phyloP scores from a whole-genome alignment of 495 filamentous ascomycete species.

The Daldinia decipiens region DNA sequence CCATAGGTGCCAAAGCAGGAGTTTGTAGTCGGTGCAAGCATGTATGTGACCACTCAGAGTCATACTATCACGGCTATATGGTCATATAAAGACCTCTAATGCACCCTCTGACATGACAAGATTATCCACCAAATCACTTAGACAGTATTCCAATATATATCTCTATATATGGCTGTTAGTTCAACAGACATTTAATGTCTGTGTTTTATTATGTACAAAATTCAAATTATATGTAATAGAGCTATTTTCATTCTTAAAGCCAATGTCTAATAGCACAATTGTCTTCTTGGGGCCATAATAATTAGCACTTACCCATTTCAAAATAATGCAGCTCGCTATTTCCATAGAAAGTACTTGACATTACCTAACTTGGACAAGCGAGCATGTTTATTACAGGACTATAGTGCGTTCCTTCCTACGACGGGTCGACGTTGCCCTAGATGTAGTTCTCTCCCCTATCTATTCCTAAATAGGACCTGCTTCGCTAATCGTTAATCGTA shows the following conservation, averaged over 20 bases:
- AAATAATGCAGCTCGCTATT: neutral
- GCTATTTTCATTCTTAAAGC: neutral
- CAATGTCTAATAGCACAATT: neutral
- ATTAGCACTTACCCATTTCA: neutral
- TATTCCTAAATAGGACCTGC: neutral
- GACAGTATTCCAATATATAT: neutral
- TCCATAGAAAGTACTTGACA: neutral
- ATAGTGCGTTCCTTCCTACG: neutral
- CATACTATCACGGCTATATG: neutral
- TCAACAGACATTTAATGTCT: too few relatives aligned
- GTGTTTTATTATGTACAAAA: too few relatives aligned
- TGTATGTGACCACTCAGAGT: neutral
- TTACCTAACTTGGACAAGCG: neutral
- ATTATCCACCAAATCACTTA: neutral
- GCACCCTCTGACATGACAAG: neutral
- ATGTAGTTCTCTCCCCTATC: neutral
- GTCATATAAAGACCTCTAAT: neutral
- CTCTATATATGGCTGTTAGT: too few relatives aligned
- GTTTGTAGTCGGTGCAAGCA: neutral
- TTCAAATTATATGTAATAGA: neutral
- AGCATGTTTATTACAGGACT: neutral
- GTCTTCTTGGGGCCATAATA: neutral
- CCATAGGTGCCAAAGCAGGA: neutral
- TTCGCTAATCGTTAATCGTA: neutral
- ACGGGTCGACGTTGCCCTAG: neutral